Evolutionary conservation across 345 rosid species (phyloP), one percentile per base, ranked within the genome.

Genomic region (Salix koriyanagi): DNA sequence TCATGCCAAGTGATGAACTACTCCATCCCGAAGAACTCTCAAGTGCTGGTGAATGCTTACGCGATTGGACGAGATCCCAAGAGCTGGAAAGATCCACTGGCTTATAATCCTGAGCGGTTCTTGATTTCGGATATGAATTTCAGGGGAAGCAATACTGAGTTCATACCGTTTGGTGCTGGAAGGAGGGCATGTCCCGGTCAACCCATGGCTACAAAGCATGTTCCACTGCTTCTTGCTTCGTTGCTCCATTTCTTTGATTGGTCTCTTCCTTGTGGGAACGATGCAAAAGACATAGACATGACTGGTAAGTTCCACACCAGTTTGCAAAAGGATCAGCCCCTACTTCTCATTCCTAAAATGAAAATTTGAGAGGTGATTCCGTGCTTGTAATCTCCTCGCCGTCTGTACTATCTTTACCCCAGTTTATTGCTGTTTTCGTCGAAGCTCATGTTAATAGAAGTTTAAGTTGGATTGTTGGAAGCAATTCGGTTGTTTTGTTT

Each of bases 121-220:
- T 65, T 69, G 10, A 64, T 54, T 8, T 36, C 74, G 0, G 68
- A 68, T 0, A 61, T 58, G 65, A 67, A 81, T 74, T 81, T 73
- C 60, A 69, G 39, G 15, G 85, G 87, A 2, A 73, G 50, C 56
- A 52, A 62, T 30, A 60, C 52, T 65, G 71, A 67, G 54, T 84
- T 72, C 34, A 60, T 84, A 70, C 85, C 87, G 5, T 81, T 84
- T 32, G 85, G 84, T 16, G 73, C 83, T 3, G 87, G 84, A 4
- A 71, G 84, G 61, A 79, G 82, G 39, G 75, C 75, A 13, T 75
- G 79, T 26, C 82, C 75, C 34, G 82, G 79, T 21, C 13, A 75
- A 16, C 72, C 83, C 4, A 80, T 80, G 79, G 79, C 83, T n/a
- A 14, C 76, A 11, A 80, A 66, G 62, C 83, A 80, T n/a, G 75